Percentiles rank a stretch among this genome's conserved stretches.
Evolutionary conservation across 2,329 filamentous ascomycete genomes (phyloP).

Genomic region (Orbilia javanica): DNA sequence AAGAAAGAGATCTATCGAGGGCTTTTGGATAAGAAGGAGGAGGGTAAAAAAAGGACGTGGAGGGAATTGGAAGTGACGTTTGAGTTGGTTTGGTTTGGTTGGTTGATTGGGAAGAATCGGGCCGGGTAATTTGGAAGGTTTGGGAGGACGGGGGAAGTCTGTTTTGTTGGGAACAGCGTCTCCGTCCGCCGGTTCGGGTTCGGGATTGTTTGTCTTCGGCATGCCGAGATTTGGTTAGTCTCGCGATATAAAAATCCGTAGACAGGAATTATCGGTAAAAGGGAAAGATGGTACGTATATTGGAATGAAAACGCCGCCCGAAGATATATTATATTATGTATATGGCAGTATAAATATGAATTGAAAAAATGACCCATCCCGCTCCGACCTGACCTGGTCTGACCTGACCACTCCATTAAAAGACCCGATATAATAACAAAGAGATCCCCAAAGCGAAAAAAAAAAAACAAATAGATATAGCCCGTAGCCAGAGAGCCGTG

Average conservation of each 20-base stretch:
- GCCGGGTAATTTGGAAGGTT: slow-evolving; percentile 53
- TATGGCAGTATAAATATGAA: not conserved
- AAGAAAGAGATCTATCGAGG: not conserved
- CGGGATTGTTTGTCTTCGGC: slow-evolving; percentile 19
- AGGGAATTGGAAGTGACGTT: slow-evolving; percentile 15
- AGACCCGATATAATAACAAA: slow-evolving; percentile 4
- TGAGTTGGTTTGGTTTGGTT: slow-evolving; percentile 4
- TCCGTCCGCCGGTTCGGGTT: slow-evolving; percentile 30
- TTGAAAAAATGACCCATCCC: not conserved
- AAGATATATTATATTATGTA: not conserved
- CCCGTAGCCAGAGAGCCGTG: not conserved
- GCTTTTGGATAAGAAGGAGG: not conserved
- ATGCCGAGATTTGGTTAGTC: slow-evolving; percentile 53
- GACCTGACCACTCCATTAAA: slow-evolving; percentile 32
- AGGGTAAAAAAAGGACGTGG: not conserved
- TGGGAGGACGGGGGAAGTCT: too few species aligned
- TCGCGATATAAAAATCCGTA: too few species aligned
- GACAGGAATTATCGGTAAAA: not conserved
- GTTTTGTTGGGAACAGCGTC: slow-evolving; percentile 46
- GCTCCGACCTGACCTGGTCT: not conserved
- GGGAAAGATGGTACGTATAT: not conserved
- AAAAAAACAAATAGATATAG: slow-evolving; percentile 6
- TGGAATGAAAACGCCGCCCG: not conserved
- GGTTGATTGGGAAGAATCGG: slow-evolving; percentile 25
- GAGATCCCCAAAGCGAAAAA: not conserved